Conservation (phyloP, 2,329 filamentous ascomycete genomes). For the Colletotrichum kahawae region DNA sequence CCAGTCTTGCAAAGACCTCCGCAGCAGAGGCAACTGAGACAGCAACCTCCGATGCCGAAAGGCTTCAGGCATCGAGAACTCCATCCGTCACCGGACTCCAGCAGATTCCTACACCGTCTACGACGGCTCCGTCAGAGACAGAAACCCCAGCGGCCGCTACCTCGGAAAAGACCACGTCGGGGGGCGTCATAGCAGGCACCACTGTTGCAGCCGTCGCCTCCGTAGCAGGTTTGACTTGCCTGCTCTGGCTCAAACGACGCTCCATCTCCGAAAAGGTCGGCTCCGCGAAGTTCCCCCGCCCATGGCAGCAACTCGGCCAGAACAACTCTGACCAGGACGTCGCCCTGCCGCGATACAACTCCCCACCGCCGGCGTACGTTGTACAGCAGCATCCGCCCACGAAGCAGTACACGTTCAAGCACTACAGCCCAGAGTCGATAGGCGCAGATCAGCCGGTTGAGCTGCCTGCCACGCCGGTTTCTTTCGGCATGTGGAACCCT, state of each 20-base stretch:
- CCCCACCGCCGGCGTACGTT: conserved; percentile 7
- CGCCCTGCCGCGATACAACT: conserved; percentile 8
- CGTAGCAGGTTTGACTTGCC: neutral
- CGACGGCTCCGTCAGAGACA: neutral
- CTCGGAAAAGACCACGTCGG: neutral
- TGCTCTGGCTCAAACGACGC: conserved; percentile 13
- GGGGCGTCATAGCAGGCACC: conserved; percentile 6
- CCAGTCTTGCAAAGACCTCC: neutral
- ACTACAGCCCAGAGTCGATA: conserved; percentile 17
- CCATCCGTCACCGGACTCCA: neutral
- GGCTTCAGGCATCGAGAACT: neutral
- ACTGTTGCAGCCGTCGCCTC: conserved; percentile 16
- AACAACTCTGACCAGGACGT: neutral
- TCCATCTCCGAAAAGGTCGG: conserved; percentile 13
- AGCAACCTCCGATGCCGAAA: neutral
- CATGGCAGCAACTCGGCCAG: conserved; percentile 8
- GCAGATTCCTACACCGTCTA: neutral
- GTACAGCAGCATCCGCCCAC: neutral
- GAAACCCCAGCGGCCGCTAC: neutral
- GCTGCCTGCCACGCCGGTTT: conserved; percentile 17
- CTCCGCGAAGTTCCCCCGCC: neutral
- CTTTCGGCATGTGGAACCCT: conserved; percentile 11
- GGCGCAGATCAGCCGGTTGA: conserved; percentile 1
- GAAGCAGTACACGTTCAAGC: conserved; percentile 1
- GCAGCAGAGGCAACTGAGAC: neutral